These are phyloP conservation scores for Colletotrichum sp. DNA, from an alignment of 2,329 filamentous ascomycete genomes.

Conservation along the genomic window DNA sequence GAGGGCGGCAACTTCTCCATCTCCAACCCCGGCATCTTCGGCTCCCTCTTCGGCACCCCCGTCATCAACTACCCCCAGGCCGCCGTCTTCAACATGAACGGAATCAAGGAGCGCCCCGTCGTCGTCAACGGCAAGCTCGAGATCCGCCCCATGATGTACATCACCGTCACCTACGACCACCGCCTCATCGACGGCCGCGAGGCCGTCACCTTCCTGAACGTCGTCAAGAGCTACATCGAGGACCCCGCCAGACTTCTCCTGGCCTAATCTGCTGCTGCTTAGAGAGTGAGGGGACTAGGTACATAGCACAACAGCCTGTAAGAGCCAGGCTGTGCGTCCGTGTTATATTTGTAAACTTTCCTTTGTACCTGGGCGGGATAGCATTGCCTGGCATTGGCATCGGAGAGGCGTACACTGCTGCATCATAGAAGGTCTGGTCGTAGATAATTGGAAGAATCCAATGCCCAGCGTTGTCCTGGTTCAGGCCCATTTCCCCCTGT, in stretches of 20 bases:
- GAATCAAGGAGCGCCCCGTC: constrained; percentile 57
- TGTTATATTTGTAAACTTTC: not conserved
- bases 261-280: constrained; percentile 43
- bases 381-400: constrained; percentile 9
- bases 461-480: not conserved
- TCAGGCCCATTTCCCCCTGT: not conserved
- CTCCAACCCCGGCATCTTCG: constrained; percentile 81
- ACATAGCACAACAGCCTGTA: not conserved
- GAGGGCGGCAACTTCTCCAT: constrained; percentile 80
- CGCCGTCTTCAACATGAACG: constrained; percentile 63
- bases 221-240: constrained; percentile 34
- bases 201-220: constrained; percentile 61
- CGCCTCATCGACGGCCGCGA: constrained; percentile 62
- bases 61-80: constrained; percentile 81
- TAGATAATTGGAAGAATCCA: not conserved
- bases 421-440: not conserved
- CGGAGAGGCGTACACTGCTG: not conserved
- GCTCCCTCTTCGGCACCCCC: constrained; percentile 57
- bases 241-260: constrained; percentile 51
- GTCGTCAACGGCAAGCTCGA: constrained; percentile 59
- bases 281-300: not conserved
- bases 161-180: constrained; percentile 57
- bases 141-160: constrained; percentile 52
- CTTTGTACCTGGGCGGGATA: not conserved
- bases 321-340: too few species aligned